Evolutionary conservation across 2,329 filamentous ascomycete genomes (phyloP), one percentile per base, ranked within the genome.

Genomic region (Setomelanomma holmii): DNA sequence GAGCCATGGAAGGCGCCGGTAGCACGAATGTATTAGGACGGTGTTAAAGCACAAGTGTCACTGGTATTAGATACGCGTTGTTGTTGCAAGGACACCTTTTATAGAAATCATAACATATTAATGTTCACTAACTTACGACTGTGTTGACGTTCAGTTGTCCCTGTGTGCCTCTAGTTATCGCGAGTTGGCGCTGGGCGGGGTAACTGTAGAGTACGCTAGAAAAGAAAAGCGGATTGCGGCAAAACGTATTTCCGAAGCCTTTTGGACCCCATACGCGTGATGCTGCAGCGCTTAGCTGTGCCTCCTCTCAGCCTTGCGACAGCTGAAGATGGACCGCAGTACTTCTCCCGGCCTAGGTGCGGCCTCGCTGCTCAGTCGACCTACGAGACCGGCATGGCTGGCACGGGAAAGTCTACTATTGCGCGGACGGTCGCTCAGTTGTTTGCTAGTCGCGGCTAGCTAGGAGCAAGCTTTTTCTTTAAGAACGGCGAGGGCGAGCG

Each of bases 361-460:
- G 34, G 45, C 43, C 53, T 61, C 12, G 49, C 54, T 42, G 47
- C 55, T 39, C 11, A 19, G 16, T 35, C 19, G 47, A 44, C 45
- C 38, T 55, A 53, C 49, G 11, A 39, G 3, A 61, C 1, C n/a
- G n/a, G n/a, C n/a, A n/a, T n/a, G n/a, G n/a, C n/a, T n/a, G n/a
- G n/a, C n/a, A n/a, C n/a, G n/a, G 53, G 53, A 27, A 56, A 56
- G 17, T 56, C 53, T 22, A 61, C 55, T 2, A 58, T 58, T 33
- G 58, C 58, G n/a, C 51, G 36, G 35, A 70, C 68, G 0, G 23
- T 72, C 4, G 67, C 69, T 2, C 5, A 46, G n/a, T 43, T 22
- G 11, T 55, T 55, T 22, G 51, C 27, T 21, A 36, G 30, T 14
- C 10, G 27, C 1, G 19, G 27, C 0, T 34, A 54, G 20, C 43